Percentiles rank a stretch among this genome's conserved stretches.
Evolutionary conservation across 805 yeast genomes (phyloP).

Genomic region (Candida nitratophila): DNA sequence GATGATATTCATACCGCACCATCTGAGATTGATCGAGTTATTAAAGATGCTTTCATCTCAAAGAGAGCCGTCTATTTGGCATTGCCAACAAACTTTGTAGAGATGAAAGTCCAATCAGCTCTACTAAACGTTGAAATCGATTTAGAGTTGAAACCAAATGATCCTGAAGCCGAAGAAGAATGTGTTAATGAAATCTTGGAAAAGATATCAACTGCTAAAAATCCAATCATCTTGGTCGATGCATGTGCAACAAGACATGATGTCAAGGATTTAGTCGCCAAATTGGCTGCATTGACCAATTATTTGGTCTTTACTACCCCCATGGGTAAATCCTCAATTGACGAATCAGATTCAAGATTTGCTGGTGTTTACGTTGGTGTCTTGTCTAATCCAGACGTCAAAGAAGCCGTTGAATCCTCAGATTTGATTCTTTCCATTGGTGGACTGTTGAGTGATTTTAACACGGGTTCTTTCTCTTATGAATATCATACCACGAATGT

Average conservation of each 20-base stretch:
- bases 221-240: conserved; percentile 75
- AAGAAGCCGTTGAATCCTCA: conserved; percentile 62
- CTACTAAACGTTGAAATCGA: conserved; percentile 61
- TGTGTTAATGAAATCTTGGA: conserved; percentile 46
- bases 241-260: conserved; percentile 82
- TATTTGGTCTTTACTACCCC: conserved; percentile 85
- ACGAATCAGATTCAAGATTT: conserved; percentile 65
- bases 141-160: conserved; percentile 50
- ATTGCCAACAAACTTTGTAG: conserved; percentile 75
- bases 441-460: conserved; percentile 79
- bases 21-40: conserved; percentile 63
- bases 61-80: conserved; percentile 83
- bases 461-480: conserved; percentile 82
- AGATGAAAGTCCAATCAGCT: conserved; percentile 49
- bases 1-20: conserved; percentile 63
- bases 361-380: conserved; percentile 86
- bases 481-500: conserved; percentile 68
- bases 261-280: conserved; percentile 54
- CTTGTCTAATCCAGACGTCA: conserved; percentile 66
- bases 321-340: conserved; percentile 80
- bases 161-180: conserved; percentile 55
- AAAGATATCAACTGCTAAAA: conserved; percentile 49
- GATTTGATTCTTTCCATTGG: conserved; percentile 77
- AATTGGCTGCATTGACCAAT: conserved; percentile 58
- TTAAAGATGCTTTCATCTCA: conserved; percentile 59